Base-by-base conservation (phyloP, 208 protist genomes). In the Acanthamoeba polyphaga region DNA sequence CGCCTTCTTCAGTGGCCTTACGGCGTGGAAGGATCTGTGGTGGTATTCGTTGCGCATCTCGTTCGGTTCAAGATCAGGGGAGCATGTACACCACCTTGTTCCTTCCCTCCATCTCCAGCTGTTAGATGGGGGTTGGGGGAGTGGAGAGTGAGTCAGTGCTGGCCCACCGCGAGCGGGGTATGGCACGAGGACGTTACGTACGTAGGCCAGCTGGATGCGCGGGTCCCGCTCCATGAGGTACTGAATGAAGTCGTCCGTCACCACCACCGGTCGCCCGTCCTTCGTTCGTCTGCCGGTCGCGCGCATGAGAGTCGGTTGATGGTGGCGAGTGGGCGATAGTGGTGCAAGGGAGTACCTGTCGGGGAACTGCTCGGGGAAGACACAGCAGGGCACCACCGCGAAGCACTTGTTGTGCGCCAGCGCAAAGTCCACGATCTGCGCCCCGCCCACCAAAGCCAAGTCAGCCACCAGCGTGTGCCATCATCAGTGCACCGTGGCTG, bases 51-150 rank as follows among this genome's bases (percentile, higher is more conserved):
- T n/a, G n/a, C n/a, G n/a, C n/a, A n/a, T n/a, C n/a, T n/a, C n/a
- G n/a, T n/a, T n/a, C 38, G 38, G 38, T 38, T 38, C 38, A 38
- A 38, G 38, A 38, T 66, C 60, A 66, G 1, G 60, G 0, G 7
- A 85, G 46, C 76, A 85, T 85, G 76, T 85, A 85, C 76, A 85
- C 76, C n/a, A 85, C 76, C 49, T 85, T 85, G 43, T 85, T 85
- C 46, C 76, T 49, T 6, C 76, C 76, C n/a, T 2, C 76, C 76
- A 85, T 85, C 76, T 60, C 76, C 76, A 85, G 76, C 76, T 85
- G 76, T 38, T 60, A 19, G 76, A 17, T 2, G 0, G 76, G 3
- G 7, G 32, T 32, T 0, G 12, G 3, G 74, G n/a, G n/a, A n/a
- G n/a, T n/a, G 43, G 15, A 1, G 76, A 2, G 15, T 10, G 38